Conservation (phyloP, 2,329 filamentous ascomycete species). For the Colletotrichum shisoi region DNA sequence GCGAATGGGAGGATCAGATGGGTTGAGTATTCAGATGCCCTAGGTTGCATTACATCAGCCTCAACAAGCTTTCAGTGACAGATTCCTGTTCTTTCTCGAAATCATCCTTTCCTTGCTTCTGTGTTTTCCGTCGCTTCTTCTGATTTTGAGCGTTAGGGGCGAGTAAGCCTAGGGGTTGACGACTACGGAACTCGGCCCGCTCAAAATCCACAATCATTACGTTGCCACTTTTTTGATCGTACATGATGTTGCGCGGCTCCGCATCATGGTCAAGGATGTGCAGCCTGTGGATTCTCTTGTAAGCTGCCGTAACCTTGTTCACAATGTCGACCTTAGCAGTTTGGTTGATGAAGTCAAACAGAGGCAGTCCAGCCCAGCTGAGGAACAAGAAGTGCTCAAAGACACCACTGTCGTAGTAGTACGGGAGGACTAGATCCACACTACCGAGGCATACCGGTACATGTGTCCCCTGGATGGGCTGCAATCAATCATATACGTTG, state of each 20-base stretch:
- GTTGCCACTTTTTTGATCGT: neutral
- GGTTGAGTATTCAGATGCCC: neutral
- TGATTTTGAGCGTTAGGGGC: constrained; percentile 38
- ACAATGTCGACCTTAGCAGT: constrained; percentile 28
- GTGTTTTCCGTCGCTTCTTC: constrained; percentile 41
- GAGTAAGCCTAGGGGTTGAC: constrained; percentile 42
- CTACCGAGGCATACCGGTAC: constrained; percentile 50
- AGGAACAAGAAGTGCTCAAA: constrained; percentile 49
- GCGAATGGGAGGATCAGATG: too few species aligned
- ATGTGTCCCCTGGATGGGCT: constrained; percentile 46
- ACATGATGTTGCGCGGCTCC: neutral
- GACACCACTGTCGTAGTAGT: constrained; percentile 46
- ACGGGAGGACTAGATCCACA: constrained; percentile 45
- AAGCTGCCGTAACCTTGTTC: constrained; percentile 16
- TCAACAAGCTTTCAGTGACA: neutral
- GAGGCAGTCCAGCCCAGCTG: constrained; percentile 46
- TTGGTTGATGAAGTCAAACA: constrained; percentile 40
- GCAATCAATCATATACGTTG: constrained; percentile 46
- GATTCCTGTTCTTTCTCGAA: constrained; percentile 39
- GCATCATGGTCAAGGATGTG: neutral
- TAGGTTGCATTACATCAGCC: neutral
- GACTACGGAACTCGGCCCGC: constrained; percentile 41
- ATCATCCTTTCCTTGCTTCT: constrained; percentile 39
- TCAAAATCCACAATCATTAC: constrained; percentile 50
- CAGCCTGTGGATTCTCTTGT: neutral